Evolutionary conservation across 192 early-diverging fungal genomes (phyloP), one percentile per base, ranked within the genome.

Genomic region (Thoreauomyces humboldtii): DNA sequence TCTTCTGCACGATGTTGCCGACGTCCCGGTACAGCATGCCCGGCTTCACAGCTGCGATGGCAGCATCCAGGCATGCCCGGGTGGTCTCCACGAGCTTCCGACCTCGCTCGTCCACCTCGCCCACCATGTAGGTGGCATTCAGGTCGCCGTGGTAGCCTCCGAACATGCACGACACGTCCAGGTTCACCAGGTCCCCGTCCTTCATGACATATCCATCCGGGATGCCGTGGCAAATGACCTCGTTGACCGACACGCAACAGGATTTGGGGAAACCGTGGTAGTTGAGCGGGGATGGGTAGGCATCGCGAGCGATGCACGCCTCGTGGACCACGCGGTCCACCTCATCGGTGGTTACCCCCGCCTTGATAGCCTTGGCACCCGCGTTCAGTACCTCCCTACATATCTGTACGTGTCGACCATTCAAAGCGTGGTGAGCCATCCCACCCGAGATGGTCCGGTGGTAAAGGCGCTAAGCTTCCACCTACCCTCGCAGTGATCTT

Each of bases 141-240:
- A 95, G 61, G 73, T 99, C 97, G n/a, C 86, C 74, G 65, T 99
- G 95, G 84, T 92, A 94, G 4, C 94, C 97, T 71, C 94, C 88
- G 59, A 91, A 77, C 77, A 88, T 96, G 45, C 90, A 72, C 31
- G 84, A 84, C 24, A 99, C 86, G 74, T 99, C 97, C 45, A 99
- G 73, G 73, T 99, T 99, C 64, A 94, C 57, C 61, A 99, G 93
- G 73, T 99, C 97, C 34, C 97, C 97, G 63, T 99, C 94, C 70
- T 88, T 78, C 12, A 99, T 77, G 38, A 86, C 83, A 64, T 95
- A 94, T 61, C 86, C 83, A 80, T 99, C 97, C 15, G 97, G 97
- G 54, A 99, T 94, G 19, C 94, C 95, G 66, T 99, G 97, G 73
- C 97, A 99, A 61, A 99, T 92, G 21, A 96, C 94, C 74, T 92